Evolutionary conservation across 129 eudicot species (phyloP).

Genomic region (Apium graveolens): DNA sequence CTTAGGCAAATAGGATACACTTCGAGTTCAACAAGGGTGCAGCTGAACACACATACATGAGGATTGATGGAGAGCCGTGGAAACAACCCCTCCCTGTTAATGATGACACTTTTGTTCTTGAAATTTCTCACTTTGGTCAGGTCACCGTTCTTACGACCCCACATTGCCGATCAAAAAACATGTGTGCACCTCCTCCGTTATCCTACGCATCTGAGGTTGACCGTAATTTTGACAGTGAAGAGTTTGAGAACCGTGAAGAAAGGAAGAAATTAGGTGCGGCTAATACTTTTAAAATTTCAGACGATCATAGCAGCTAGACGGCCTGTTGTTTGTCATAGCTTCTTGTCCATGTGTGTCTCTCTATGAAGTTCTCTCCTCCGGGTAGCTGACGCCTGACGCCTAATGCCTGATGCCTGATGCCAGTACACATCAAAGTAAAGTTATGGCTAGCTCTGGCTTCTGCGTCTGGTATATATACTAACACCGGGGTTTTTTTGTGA

Average conservation of each 20-base stretch:
- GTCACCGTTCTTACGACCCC: constrained; percentile 73
- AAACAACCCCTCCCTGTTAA: constrained; percentile 81
- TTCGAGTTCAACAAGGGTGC: constrained; percentile 78
- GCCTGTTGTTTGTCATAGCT: background rate
- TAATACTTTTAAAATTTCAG: constrained; percentile 44
- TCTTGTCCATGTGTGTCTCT: background rate
- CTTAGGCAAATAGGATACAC: constrained; percentile 55
- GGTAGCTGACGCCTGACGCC: background rate
- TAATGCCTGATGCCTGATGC: too few species aligned
- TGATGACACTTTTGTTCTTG: constrained; percentile 72
- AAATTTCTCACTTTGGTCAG: constrained; percentile 61
- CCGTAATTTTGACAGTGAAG: constrained; percentile 20
- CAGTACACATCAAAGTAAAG: background rate
- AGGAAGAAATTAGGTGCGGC: constrained; percentile 57
- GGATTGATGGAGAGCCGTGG: constrained; percentile 98
- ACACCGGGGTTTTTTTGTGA: background rate
- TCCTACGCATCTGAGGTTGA: background rate
- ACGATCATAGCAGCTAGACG: constrained; percentile 14
- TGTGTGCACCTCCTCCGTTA: constrained; percentile 20
- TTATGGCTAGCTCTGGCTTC: background rate
- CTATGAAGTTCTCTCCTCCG: background rate
- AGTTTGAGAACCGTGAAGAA: constrained; percentile 29
- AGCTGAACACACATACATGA: constrained; percentile 69
- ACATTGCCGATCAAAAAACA: constrained; percentile 43
- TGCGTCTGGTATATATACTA: background rate